Base-by-base conservation (phyloP, 768 basidiomycete genomes). In the Daedalea quercina region DNA sequence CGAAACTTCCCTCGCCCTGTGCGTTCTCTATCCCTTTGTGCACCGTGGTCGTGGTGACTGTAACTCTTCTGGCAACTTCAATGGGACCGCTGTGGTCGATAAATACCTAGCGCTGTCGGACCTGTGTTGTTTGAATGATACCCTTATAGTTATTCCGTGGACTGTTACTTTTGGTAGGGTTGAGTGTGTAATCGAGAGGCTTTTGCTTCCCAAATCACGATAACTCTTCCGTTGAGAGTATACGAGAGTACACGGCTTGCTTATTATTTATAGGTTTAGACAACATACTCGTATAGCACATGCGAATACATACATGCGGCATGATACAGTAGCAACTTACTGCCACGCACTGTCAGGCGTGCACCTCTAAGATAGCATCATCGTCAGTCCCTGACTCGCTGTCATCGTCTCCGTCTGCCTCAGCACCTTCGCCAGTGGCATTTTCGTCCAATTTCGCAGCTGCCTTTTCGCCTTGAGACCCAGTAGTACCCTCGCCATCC, bases 341-440 rank as follows among this genome's bases (percentile, higher is more conserved):
- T 22, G 7, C 7, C 6, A 42, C 7, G 44, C 19, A 40, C 15
- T 3, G 2, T 51, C 40, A 65, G 25, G 37, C 53, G 47, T 63
- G 61, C 35, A 65, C 59, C 40, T 63, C 34, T 42, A 63, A 50
- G 4, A 60, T 57, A 11, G 44, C 47, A 22, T 65, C 61, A 19
- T 65, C 63, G 1, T 63, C 59, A 1, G 52, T 53, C 6, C 59
- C 60, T 7, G 52, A 53, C 3, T 64, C 60, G 15, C 57, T 60
- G 0, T 60, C 62, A 0, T 60, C 60, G 19, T 56, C 62, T 1
- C 45, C 60, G 9, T 50, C 50, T 3, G 3, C 54, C 15, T 43
- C n/a, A 34, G 35, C 42, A 9, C 22, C 37, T 17, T 34, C 50
- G n/a, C 53, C 57, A 0, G 56, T 57, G 17, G 53, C 60, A 0